Conservation (phyloP, 805 yeast genomes). For the Sugiyamaella americana region DNA sequence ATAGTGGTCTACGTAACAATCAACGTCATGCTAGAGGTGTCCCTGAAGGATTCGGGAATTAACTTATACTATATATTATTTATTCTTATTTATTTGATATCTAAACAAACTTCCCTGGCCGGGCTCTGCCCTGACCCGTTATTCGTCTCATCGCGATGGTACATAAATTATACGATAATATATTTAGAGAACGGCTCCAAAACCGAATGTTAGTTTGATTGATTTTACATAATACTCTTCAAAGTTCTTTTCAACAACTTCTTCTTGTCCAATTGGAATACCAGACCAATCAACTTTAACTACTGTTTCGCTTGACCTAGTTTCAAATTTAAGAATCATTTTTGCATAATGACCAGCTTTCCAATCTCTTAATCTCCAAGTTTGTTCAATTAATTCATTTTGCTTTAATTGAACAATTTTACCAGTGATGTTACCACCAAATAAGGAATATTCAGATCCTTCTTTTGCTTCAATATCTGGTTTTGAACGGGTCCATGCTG, state of each 20-base stretch:
- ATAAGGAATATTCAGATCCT: constrained; percentile 59
- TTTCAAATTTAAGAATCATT: constrained; percentile 58
- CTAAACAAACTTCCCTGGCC: no score
- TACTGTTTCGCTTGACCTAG: constrained; percentile 79
- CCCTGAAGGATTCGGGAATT: constrained; percentile 62
- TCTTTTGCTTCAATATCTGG: constrained; percentile 52
- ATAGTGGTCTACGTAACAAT: constrained; percentile 36
- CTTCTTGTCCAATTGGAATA: constrained; percentile 96
- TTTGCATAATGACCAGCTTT: constrained; percentile 73
- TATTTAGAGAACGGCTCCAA: constrained; percentile 77
- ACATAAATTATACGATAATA: constrained; percentile 4
- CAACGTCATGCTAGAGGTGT: constrained; percentile 72
- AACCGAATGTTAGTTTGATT: constrained; percentile 88
- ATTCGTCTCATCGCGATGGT: no score
- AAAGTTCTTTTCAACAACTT: constrained; percentile 69
- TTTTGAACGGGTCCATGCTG: constrained; percentile 85
- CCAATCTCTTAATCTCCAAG: constrained; percentile 91
- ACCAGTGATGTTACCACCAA: constrained; percentile 84
- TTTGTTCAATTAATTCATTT: constrained; percentile 56
- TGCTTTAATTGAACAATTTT: constrained; percentile 54
- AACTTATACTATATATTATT: background rate
- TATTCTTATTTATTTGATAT: background rate
- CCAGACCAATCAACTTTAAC: constrained; percentile 76
- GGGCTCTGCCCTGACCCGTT: no score
- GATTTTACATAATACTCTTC: constrained; percentile 85